These are phyloP conservation scores for Lactuca sativa DNA, from an alignment of 129 eudicot genomes.

Conservation along the genomic window DNA sequence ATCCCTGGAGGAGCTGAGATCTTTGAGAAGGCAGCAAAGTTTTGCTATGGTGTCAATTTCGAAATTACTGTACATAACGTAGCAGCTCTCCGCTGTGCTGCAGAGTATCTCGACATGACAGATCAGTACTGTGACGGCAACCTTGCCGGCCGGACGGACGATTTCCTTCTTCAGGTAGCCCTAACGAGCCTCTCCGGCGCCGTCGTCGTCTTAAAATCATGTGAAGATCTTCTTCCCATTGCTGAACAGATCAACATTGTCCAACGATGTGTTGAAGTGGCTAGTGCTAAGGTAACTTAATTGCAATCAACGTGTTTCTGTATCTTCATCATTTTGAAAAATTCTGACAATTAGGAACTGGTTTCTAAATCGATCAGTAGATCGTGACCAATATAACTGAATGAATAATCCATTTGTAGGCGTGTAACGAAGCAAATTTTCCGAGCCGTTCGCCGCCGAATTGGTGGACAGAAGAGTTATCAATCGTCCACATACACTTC, in stretches of 20 bases:
- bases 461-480: conserved; percentile 96
- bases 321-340: not conserved
- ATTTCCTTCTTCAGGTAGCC: conserved; percentile 84
- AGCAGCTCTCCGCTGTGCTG: conserved; percentile 92
- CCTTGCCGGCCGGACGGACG: conserved; percentile 85
- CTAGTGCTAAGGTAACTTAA: conserved; percentile 61
- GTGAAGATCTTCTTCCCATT: conserved; percentile 78
- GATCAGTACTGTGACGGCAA: conserved; percentile 80
- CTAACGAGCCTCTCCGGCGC: conserved; percentile 83
- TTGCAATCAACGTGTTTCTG: not conserved
- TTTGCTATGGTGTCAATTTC: conserved; percentile 92
- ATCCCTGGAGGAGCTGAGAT: conserved; percentile 91
- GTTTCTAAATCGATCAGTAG: not conserved
- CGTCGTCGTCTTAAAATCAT: conserved; percentile 75
- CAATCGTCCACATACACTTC: conserved; percentile 63
- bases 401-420: conserved; percentile 40
- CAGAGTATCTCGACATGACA: conserved; percentile 93
- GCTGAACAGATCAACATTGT: conserved; percentile 71
- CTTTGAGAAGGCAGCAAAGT: conserved; percentile 88
- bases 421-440: conserved; percentile 86
- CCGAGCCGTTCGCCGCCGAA: conserved; percentile 98
- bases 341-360: not conserved
- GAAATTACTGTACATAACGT: conserved; percentile 97
- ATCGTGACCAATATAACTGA: not conserved
- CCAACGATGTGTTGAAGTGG: conserved; percentile 82